Evolutionary conservation across 805 yeast genomes (phyloP).

Genomic region (Kodamaea jinghongensis): DNA sequence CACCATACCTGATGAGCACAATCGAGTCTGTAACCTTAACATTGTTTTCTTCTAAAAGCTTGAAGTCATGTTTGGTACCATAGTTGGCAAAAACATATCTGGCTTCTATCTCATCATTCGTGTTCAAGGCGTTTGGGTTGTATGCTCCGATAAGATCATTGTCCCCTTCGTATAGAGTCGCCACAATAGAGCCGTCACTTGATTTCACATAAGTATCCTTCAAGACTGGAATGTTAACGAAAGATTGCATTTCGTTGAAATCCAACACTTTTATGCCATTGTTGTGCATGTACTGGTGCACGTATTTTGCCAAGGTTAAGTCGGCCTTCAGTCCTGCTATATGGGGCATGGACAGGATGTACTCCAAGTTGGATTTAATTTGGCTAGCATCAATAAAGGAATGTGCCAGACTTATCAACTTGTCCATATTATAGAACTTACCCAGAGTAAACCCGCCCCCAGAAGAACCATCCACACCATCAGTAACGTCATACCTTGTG

Average conservation of each 20-base stretch:
- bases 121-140: constrained; percentile 60
- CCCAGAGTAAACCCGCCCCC: constrained; percentile 48
- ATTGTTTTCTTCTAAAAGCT: constrained; percentile 31
- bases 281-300: constrained; percentile 55
- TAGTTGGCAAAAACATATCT: constrained; percentile 60
- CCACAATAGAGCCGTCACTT: constrained; percentile 35
- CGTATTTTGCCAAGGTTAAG: constrained; percentile 62
- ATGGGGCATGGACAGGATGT: constrained; percentile 79
- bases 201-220: constrained; percentile 27
- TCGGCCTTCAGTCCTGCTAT: constrained; percentile 88
- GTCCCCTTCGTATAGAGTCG: constrained; percentile 36
- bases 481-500: constrained; percentile 52
- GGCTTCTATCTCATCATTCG: constrained; percentile 54
- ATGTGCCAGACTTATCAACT: constrained; percentile 48
- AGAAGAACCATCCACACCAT: constrained; percentile 36
- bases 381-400: constrained; percentile 50
- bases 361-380: constrained; percentile 66
- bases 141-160: constrained; percentile 40
- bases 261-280: constrained; percentile 55
- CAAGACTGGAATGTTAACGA: constrained; percentile 60
- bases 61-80: constrained; percentile 60
- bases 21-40: constrained; percentile 49
- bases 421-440: constrained; percentile 59
- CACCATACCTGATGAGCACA: constrained; percentile 60
- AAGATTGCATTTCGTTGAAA: constrained; percentile 50